Base-by-base conservation (phyloP, 495 filamentous ascomycete genomes). In the Cercophora sp. region DNA sequence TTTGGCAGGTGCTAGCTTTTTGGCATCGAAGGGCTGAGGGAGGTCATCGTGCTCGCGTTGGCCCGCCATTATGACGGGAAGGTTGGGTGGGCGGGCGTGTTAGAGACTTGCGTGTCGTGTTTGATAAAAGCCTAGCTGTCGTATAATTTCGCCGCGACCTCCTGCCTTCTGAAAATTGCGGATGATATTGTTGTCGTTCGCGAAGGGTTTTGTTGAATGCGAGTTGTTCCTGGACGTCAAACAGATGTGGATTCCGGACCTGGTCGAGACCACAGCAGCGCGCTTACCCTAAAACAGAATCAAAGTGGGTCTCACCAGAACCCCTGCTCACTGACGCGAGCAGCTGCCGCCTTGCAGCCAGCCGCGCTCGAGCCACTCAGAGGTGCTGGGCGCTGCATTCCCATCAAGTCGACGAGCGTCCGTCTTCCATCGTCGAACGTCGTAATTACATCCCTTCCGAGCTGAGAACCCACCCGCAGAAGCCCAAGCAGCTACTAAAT, bases 1-100 rank as follows among this genome's bases (percentile, higher is more conserved):
- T 63, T 80, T 80, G 6, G 79, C 77, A 8, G 78, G 69, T 32
- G 75, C 74, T 43, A 81, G 68, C 40, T 74, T 75, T 44, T 71
- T 76, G 9, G 79, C 79, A 61, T 81, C 73, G 64, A 79, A 80
- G 22, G 78, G 77, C 52, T 81, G 77, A 16, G 78, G 77, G 25
- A 78, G 66, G 18, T 70, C 70, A 51, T 75, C 72, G 41, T 69
- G 44, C 9, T 57, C 53, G 22, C 46, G 36, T 15, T 51, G 11
- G 4, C 32, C 29, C 29, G 29, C 29, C 29, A 32, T 32, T 32
- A 13, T 13, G 6, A 13, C 29, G 39, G 40, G n/a, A n/a, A n/a
- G n/a, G n/a, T n/a, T n/a, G n/a, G n/a, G n/a, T n/a, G n/a, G n/a
- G n/a, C n/a, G n/a, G n/a, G n/a, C n/a, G n/a, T n/a, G n/a, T n/a